Evolutionary conservation across 345 rosid genomes (phyloP).

Genomic region (Brassica carinata): DNA sequence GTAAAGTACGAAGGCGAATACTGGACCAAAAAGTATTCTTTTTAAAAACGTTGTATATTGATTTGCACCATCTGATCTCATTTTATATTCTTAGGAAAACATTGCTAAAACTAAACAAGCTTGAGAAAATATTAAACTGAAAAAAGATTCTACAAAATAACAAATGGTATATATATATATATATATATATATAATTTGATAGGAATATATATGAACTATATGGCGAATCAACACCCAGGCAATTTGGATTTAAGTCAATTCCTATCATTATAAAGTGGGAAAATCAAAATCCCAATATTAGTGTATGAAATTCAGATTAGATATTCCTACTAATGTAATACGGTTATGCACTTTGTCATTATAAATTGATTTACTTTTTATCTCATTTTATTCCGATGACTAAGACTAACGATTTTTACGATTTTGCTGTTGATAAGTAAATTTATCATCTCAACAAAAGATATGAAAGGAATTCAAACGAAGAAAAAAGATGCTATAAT

Average conservation of each 20-base stretch:
- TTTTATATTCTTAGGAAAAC: neutral
- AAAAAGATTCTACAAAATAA: neutral
- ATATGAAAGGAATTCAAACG: too few relatives aligned
- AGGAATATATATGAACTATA: neutral
- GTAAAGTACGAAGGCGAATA: conserved; percentile 18
- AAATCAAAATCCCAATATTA: neutral
- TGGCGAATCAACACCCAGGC: neutral
- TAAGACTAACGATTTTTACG: neutral
- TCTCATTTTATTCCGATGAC: conserved; percentile 22
- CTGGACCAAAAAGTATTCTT: conserved; percentile 5
- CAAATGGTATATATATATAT: neutral
- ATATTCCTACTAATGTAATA: neutral
- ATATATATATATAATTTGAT: neutral
- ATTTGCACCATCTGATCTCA: neutral
- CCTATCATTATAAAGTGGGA: neutral
- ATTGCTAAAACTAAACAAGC: neutral
- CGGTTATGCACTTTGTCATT: conserved; percentile 14
- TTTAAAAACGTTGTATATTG: too few relatives aligned
- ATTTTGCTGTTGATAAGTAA: too few relatives aligned
- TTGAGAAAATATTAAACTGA: neutral
- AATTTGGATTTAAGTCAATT: neutral
- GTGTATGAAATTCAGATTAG: neutral
- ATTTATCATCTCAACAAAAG: too few relatives aligned
- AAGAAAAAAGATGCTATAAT: too few relatives aligned
- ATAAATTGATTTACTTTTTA: neutral